These are phyloP conservation scores for Nicotiana attenuata DNA, from an alignment of 257 asterid genomes.

Conservation along the genomic window DNA sequence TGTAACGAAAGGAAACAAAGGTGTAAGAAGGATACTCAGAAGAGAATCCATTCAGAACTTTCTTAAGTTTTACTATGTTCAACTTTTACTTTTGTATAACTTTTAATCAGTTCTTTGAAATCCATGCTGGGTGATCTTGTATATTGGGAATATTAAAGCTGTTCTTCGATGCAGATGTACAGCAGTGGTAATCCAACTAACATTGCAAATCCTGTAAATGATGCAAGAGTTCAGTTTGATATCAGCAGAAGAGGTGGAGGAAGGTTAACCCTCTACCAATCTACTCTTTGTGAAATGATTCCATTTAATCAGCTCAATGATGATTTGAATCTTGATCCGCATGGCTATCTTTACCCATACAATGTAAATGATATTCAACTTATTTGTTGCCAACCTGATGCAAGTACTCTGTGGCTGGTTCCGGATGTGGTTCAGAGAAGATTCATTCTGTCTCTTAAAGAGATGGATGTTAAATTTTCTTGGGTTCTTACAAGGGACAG, in stretches of 20 bases:
- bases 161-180: conserved; percentile 65
- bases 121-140: background rate
- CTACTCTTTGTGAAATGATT: conserved; percentile 81
- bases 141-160: background rate
- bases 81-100: background rate
- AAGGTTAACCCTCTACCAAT: conserved; percentile 74
- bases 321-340: conserved; percentile 59
- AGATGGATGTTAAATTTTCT: conserved; percentile 67
- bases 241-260: conserved; percentile 66
- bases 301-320: conserved; percentile 50
- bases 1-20: background rate
- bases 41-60: no score
- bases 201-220: conserved; percentile 91
- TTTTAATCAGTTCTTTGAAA: background rate
- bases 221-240: conserved; percentile 85
- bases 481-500: conserved; percentile 94
- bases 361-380: conserved; percentile 77
- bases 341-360: conserved; percentile 55
- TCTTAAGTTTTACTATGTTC: no score
- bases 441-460: conserved; percentile 62
- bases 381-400: conserved; percentile 91
- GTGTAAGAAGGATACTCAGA: background rate
- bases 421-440: conserved; percentile 74
- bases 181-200: conserved; percentile 99
- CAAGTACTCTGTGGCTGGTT: conserved; percentile 81